Base-by-base conservation (phyloP, 2,329 filamentous ascomycete species). In the Biscogniauxia mediterranea region DNA sequence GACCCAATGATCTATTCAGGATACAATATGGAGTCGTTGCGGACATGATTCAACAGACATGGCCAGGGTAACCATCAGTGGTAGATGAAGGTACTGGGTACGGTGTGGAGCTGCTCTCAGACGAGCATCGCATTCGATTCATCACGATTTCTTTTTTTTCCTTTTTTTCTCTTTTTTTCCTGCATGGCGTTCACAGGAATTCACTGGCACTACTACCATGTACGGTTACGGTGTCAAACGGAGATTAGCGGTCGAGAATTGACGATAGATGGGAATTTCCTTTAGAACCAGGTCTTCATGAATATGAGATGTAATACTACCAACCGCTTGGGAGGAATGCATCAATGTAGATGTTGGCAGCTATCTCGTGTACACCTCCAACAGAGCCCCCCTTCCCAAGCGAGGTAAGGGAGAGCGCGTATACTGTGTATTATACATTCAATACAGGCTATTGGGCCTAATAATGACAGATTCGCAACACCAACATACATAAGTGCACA, bases 1-100 rank as follows among this genome's bases (percentile, higher is more conserved):
- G 84, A 86, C 63, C 83, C 84, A 1, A 85, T 85, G 83, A 85
- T 86, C 59, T 86, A 81, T 67, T 76, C 79, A 2, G 80, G 81
- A 52, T 84, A 80, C 68, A 81, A 83, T 68, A 73, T 74, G 67
- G 72, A 74, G 53, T 70, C 71, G 54, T 64, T 73, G 62, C 69
- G 71, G 52, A 69, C 70, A 54, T 71, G 62, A 49, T 58, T n/a
- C 38, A n/a, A 46, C 38, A n/a, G 13, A 62, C 64, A 56, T 38
- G 50, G 15, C 19, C 38, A 8, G 42, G 42, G 25, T 52, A 28
- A 21, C 5, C 51, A 54, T 55, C 56, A 17, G 9, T 17, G 28
- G 28, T 21, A 38, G 54, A 28, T 23, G 8, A 25, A 54, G 32
- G 58, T 51, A 61, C n/a, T 61, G 50, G 56, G 8, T 15, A 56